phyloP scores from a whole-genome alignment of 495 filamentous ascomycete genomes.

The Opeltia flavorubescens region DNA sequence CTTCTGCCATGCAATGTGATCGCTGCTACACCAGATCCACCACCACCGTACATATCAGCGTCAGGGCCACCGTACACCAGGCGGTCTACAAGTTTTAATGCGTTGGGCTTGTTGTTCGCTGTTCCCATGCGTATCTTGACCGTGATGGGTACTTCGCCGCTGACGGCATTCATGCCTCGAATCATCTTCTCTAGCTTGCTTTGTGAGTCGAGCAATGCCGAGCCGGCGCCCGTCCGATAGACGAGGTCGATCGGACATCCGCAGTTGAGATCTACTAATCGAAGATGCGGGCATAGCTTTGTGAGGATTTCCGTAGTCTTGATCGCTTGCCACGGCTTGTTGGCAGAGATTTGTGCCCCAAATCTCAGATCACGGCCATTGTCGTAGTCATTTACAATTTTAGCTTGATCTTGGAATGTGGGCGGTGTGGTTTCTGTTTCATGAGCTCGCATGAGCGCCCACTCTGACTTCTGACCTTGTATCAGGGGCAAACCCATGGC shows the following conservation, averaged over 20 bases:
- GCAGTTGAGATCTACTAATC: constrained; percentile 88
- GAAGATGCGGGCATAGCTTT: constrained; percentile 58
- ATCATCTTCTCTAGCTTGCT: constrained; percentile 83
- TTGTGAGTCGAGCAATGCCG: constrained; percentile 76
- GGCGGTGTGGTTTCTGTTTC: constrained; percentile 63
- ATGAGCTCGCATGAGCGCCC: constrained; percentile 87
- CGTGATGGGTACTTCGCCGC: constrained; percentile 73
- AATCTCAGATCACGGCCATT: constrained; percentile 73
- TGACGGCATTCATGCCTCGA: constrained; percentile 87
- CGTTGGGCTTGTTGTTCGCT: constrained; percentile 62
- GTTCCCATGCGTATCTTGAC: constrained; percentile 92
- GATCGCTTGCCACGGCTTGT: constrained; percentile 73
- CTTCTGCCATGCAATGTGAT: constrained; percentile 89
- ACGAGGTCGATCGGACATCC: constrained; percentile 94
- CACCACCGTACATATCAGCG: constrained; percentile 40
- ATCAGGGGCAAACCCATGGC: constrained; percentile 81
- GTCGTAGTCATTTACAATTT: constrained; percentile 46
- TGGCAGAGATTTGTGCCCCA: constrained; percentile 80
- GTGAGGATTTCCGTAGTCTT: constrained; percentile 77
- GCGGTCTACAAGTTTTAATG: constrained; percentile 67
- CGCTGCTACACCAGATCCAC: constrained; percentile 70
- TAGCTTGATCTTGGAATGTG: constrained; percentile 24
- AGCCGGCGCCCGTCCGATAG: constrained; percentile 73
- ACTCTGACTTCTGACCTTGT: constrained; percentile 84
- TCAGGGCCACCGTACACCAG: constrained; percentile 66